Evolutionary conservation across 495 filamentous ascomycete species (phyloP).

Genomic region (Daldinia caldariorum): DNA sequence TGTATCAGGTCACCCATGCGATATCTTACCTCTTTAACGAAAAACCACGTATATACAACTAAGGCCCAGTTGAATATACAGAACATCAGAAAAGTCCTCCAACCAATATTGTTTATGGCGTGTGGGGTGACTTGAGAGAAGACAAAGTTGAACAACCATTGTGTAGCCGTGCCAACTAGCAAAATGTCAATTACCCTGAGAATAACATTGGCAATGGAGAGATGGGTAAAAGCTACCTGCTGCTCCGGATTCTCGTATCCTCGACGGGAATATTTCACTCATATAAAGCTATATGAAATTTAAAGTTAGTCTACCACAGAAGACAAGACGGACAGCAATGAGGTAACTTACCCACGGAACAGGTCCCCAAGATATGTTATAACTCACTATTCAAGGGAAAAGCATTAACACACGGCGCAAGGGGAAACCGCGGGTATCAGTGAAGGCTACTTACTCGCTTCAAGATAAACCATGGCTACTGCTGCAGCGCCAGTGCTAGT

Average conservation of each 20-base stretch:
- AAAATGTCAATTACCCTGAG: background rate
- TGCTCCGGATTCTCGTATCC: constrained; percentile 61
- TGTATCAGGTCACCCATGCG: background rate
- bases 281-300: constrained; percentile 49
- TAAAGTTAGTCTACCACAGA: background rate
- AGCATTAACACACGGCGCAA: background rate
- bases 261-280: constrained; percentile 63
- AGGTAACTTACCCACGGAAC: constrained; percentile 53
- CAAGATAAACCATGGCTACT: constrained; percentile 62
- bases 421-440: background rate
- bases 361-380: constrained; percentile 63
- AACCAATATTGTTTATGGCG: constrained; percentile 61
- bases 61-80: constrained; percentile 62
- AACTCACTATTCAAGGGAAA: constrained; percentile 42
- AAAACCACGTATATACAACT: constrained; percentile 55
- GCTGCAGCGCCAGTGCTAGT: constrained; percentile 56
- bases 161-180: constrained; percentile 57
- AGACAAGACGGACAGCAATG: background rate
- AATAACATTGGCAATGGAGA: background rate
- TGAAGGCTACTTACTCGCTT: constrained; percentile 48
- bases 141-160: constrained; percentile 67
- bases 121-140: constrained; percentile 64
- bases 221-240: constrained; percentile 28
- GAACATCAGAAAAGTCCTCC: constrained; percentile 66
- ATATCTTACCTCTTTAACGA: constrained; percentile 56